Evolutionary conservation across 2,329 filamentous ascomycete genomes (phyloP), one percentile per base, ranked within the genome.

Genomic region (Fusarium sp.): DNA sequence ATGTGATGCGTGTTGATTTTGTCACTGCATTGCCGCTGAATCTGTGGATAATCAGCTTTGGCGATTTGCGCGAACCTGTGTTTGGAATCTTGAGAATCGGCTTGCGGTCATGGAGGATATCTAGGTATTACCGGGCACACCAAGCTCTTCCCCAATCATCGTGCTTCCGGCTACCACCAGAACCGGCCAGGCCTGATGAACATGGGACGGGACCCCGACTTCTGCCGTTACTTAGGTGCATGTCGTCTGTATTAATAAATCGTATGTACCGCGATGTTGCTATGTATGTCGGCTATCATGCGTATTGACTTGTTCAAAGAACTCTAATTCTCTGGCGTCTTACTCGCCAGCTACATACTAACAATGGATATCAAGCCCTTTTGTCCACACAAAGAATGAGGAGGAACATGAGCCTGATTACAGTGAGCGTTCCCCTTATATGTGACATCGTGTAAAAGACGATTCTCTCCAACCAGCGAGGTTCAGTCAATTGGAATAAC

Each of bases 221-320:
- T 69, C 63, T 71, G 65, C 67, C 66, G 72, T 57, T 52, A 45
- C 54, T 42, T 61, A 68, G 45, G 60, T 56, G 64, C 58, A 67
- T 66, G 37, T n/a, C 42, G 44, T 29, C n/a, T 18, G 41, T 29
- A 37, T 57, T 18, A 19, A n/a, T n/a, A 23, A n/a, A 35, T 25
- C 10, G 23, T 12, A 48, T 46, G 39, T 35, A 57, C 49, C 57
- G 55, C 56, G 64, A 65, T 55, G 60, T 38, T 63, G 60, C 66
- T 73, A 67, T 71, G 62, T 73, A 67, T 71, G 62, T 49, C 73
- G 72, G 64, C 70, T 68, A 71, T 35, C 39, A 57, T 70, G 62
- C 61, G 72, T 63, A 57, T 61, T 70, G 65, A 72, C 70, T 69
- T 73, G 52, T 62, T 64, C 55, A 54, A 39, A 51, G 65, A 66